Conservation (phyloP, 2,329 filamentous ascomycete species). For the Parascedosporium putredinis region DNA sequence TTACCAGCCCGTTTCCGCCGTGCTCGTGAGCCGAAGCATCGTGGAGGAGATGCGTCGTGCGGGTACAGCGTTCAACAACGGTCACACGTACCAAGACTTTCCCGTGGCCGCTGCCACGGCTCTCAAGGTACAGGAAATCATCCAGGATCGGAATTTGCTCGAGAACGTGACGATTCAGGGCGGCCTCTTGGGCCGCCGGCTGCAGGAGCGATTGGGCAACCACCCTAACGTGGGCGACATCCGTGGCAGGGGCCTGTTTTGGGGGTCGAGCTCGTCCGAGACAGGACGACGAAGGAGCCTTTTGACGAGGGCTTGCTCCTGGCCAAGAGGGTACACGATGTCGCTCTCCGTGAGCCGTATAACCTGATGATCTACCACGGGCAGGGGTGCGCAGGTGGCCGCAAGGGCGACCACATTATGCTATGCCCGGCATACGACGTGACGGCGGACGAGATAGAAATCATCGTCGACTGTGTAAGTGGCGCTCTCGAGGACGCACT, state of each 20-base stretch:
- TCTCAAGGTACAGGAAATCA: constrained; percentile 50
- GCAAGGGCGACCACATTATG: constrained; percentile 57
- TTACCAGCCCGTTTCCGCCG: constrained; percentile 49
- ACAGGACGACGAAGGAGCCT: constrained; percentile 24
- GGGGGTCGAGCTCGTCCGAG: constrained; percentile 35
- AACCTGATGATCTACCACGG: constrained; percentile 49
- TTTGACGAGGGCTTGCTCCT: constrained; percentile 18
- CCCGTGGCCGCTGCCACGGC: constrained; percentile 50
- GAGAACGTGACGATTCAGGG: constrained; percentile 49
- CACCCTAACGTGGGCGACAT: constrained; percentile 49
- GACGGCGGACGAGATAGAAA: constrained; percentile 23
- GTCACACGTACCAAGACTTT: constrained; percentile 53
- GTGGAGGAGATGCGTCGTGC: constrained; percentile 30
- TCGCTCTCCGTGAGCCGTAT: background rate
- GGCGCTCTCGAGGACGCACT: constrained; percentile 3
- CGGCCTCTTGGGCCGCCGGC: constrained; percentile 28
- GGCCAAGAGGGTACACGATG: background rate
- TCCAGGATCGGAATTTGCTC: constrained; percentile 46
- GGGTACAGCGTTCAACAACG: constrained; percentile 34
- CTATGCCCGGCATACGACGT: constrained; percentile 60
- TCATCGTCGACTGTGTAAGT: background rate
- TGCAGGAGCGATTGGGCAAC: constrained; percentile 30
- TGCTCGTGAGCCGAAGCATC: constrained; percentile 44
- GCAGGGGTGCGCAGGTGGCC: constrained; percentile 47
- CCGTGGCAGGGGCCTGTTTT: constrained; percentile 45